Percentiles rank a stretch among this genome's conserved stretches.
Conservation (phyloP, 495 filamentous ascomycete genomes). For the Hyphodiscus hymeniophilus region DNA sequence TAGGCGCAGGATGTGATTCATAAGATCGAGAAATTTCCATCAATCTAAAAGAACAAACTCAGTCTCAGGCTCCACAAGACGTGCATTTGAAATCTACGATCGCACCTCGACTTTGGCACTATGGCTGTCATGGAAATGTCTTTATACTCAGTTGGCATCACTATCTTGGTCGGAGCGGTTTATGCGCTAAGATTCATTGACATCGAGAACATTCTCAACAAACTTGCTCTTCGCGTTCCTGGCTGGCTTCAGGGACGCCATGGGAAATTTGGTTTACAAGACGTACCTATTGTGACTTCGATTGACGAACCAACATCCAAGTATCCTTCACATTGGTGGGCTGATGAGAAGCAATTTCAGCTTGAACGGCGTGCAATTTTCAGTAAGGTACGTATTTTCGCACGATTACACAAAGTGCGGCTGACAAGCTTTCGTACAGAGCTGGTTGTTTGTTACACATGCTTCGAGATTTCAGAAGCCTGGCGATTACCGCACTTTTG, state of each 20-base stretch:
- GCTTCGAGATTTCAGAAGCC: constrained; percentile 34
- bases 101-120: too few relatives aligned
- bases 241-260: too few relatives aligned
- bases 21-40: too few relatives aligned
- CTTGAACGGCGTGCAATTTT: constrained; percentile 20
- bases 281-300: too few relatives aligned
- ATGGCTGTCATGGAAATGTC: neutral
- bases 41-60: too few relatives aligned
- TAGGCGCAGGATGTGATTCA: too few relatives aligned
- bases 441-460: constrained; percentile 45
- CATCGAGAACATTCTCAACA: neutral
- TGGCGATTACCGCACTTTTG: constrained; percentile 40
- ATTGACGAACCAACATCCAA: neutral
- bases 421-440: constrained; percentile 10
- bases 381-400: constrained; percentile 14
- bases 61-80: too few relatives aligned
- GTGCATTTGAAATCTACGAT: too few relatives aligned
- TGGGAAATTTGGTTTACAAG: too few relatives aligned
- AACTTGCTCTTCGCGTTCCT: neutral
- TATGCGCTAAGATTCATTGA: neutral
- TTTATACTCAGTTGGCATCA: neutral
- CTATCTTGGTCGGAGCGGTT: neutral
- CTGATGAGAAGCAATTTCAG: constrained; percentile 8
- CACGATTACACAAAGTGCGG: too few relatives aligned
- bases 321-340: constrained; percentile 9